phyloP scores from a whole-genome alignment of 768 basidiomycete species.

The Podaxis sp. region DNA sequence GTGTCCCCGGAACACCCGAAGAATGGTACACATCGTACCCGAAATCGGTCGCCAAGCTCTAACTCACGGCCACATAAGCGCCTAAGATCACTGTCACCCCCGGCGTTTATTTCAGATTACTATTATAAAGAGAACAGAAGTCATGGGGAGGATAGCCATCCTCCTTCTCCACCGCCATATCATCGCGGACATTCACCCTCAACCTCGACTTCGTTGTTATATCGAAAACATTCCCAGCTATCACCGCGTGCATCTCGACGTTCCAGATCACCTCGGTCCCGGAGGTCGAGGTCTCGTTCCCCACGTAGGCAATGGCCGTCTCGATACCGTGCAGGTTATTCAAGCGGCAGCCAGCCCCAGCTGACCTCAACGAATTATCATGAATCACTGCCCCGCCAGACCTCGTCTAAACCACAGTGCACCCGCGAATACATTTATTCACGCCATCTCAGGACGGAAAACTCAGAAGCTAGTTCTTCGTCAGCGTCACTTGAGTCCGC shows the following conservation, averaged over 20 bases:
- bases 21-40: neutral
- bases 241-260: neutral
- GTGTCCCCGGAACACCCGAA: neutral
- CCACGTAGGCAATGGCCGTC: neutral
- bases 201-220: neutral
- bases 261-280: neutral
- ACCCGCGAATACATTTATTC: neutral
- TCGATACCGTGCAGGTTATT: neutral
- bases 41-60: neutral
- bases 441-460: neutral
- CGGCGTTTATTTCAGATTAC: neutral
- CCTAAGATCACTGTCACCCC: neutral
- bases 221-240: neutral
- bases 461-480: neutral
- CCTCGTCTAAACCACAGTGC: neutral
- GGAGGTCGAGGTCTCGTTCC: neutral
- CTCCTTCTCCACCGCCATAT: neutral
- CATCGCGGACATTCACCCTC: neutral
- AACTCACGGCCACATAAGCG: slow-evolving; percentile 1
- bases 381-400: neutral
- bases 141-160: neutral
- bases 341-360: neutral
- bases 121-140: neutral
- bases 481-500: neutral
- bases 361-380: neutral